Percentiles rank a stretch among this genome's conserved stretches.
Evolutionary conservation across 139 green algal species (phyloP).

Genomic region (Chlorella sp.): DNA sequence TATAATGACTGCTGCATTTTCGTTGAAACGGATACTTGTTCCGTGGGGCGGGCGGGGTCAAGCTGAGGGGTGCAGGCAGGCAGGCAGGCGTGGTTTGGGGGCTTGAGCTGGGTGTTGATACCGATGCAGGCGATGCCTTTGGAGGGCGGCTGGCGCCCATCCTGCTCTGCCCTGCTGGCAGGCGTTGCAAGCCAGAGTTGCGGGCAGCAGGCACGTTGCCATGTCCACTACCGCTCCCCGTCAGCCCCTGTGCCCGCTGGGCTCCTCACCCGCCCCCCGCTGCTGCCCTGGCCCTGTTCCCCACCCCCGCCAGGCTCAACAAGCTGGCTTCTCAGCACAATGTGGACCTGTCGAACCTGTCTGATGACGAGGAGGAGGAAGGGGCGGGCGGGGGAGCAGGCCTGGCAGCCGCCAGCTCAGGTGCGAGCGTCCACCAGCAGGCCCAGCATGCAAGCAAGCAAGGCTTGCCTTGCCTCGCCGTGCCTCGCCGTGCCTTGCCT

Average conservation of each 20-base stretch:
- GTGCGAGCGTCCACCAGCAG: neutral
- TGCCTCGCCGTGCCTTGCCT: no score
- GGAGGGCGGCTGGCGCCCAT: neutral
- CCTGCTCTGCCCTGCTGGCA: neutral
- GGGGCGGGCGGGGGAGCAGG: neutral
- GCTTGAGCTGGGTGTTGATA: neutral
- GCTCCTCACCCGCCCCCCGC: neutral
- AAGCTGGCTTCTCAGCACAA: constrained; percentile 25
- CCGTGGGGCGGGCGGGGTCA: no score
- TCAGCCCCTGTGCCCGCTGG: no score
- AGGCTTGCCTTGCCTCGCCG: no score
- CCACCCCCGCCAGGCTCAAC: constrained; percentile 26
- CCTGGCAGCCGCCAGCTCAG: constrained; percentile 7
- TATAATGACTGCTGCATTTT: no score
- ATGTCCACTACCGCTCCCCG: no score
- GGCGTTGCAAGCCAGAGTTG: neutral
- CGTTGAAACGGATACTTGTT: no score
- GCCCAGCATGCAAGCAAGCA: no score
- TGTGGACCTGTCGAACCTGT: constrained; percentile 5
- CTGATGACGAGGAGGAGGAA: constrained; percentile 43
- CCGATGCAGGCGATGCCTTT: neutral
- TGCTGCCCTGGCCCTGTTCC: neutral
- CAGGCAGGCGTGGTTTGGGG: neutral
- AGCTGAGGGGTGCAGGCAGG: no score
- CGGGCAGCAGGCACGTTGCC: no score